A percentile compares a stretch with the other conserved stretches of the same genome.
Evolutionary conservation across 495 filamentous ascomycete species (phyloP).

Genomic region (Xylaria nigripes): DNA sequence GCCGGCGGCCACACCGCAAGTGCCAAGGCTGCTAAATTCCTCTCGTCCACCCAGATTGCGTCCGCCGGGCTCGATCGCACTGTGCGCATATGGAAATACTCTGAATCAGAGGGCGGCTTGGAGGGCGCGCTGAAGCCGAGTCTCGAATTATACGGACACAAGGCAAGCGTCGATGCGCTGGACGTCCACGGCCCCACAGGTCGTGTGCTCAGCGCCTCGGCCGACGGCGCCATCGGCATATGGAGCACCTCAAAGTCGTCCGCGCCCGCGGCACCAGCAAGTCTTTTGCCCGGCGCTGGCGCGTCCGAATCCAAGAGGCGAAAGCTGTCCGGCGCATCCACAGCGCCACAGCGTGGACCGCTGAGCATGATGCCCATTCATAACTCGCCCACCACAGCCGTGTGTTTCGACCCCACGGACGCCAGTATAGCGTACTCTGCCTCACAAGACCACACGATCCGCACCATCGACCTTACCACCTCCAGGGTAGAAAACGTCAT

Average conservation of each 20-base stretch:
- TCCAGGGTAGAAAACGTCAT: slow-evolving; percentile 63
- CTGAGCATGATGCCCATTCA: slow-evolving; percentile 64
- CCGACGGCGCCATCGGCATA: slow-evolving; percentile 70
- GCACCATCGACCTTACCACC: slow-evolving; percentile 86
- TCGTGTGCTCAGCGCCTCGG: slow-evolving; percentile 72
- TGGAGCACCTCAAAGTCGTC: slow-evolving; percentile 74
- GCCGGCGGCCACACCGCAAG: slow-evolving; percentile 65
- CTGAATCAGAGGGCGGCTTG: slow-evolving; percentile 51
- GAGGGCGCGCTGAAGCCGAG: slow-evolving; percentile 60
- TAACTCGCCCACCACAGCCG: slow-evolving; percentile 60
- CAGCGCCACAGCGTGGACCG: slow-evolving; percentile 69
- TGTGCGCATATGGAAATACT: slow-evolving; percentile 81
- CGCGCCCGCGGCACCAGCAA: slow-evolving; percentile 58
- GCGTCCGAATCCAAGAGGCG: slow-evolving; percentile 62
- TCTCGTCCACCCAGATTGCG: slow-evolving; percentile 65
- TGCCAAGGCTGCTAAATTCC: slow-evolving; percentile 72
- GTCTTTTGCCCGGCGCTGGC: slow-evolving; percentile 53
- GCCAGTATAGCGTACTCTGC: slow-evolving; percentile 80
- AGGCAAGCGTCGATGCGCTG: slow-evolving; percentile 60
- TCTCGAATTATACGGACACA: slow-evolving; percentile 85
- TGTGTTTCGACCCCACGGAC: slow-evolving; percentile 76
- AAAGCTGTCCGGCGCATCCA: slow-evolving; percentile 51
- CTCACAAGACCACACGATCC: slow-evolving; percentile 81
- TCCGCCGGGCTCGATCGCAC: slow-evolving; percentile 76
- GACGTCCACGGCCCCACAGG: slow-evolving; percentile 67